A percentile compares a stretch with the other conserved stretches of the same genome.
These are phyloP conservation scores for Chamaecrista fasciculata DNA, from an alignment of 306 rosid genomes.

Conservation along the genomic window DNA sequence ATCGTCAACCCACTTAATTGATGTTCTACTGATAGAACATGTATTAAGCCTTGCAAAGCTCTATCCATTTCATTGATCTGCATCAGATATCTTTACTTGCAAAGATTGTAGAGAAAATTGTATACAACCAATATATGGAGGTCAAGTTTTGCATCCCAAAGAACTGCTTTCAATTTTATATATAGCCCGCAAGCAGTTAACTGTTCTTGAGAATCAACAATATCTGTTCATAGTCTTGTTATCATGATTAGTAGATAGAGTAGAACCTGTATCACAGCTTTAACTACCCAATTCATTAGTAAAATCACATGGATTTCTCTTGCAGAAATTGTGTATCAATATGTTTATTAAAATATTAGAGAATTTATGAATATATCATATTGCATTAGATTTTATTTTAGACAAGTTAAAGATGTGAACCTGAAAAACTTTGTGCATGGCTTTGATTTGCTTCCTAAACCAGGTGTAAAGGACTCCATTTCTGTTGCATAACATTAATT, in stretches of 20 bases:
- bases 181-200: constrained; percentile 44
- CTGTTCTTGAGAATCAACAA: constrained; percentile 55
- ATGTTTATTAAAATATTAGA: constrained; percentile 30
- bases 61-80: constrained; percentile 37
- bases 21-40: constrained; percentile 19
- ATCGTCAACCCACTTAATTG: constrained; percentile 16
- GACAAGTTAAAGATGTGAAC: constrained; percentile 91
- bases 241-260: constrained; percentile 58
- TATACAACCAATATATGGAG: constrained; percentile 30
- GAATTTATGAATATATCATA: constrained; percentile 42
- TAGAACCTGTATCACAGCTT: constrained; percentile 81
- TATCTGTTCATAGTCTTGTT: constrained; percentile 70
- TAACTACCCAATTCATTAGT: constrained; percentile 68
- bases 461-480: constrained; percentile 76
- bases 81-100: constrained; percentile 37
- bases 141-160: constrained; percentile 46
- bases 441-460: constrained; percentile 98
- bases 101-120: constrained; percentile 33
- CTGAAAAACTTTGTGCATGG: constrained; percentile 99
- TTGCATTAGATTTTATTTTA: constrained; percentile 62
- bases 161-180: constrained; percentile 46
- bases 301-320: constrained; percentile 48
- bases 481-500: constrained; percentile 93
- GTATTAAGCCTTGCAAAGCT: constrained; percentile 23
- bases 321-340: constrained; percentile 26